Conservation (phyloP, 2,329 filamentous ascomycete species). For the Endocalyx cinctus region DNA sequence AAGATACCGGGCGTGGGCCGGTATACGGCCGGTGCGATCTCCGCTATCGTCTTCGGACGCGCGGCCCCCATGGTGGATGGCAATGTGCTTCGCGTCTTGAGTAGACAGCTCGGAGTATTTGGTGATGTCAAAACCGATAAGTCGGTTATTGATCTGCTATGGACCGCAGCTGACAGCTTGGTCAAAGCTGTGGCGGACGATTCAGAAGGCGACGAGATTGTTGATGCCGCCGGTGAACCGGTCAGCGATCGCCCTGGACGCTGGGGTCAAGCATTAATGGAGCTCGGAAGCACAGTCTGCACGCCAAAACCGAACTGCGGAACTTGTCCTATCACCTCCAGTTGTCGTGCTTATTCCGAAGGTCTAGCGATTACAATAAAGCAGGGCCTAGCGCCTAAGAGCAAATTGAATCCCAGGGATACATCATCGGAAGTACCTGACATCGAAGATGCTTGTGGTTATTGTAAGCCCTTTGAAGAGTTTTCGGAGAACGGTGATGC, state of each 20-base stretch:
- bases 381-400: constrained; percentile 10
- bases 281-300: constrained; percentile 59
- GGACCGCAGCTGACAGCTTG: constrained; percentile 53
- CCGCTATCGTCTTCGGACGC: constrained; percentile 57
- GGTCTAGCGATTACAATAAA: constrained; percentile 30
- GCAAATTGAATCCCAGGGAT: neutral
- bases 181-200: constrained; percentile 47
- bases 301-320: constrained; percentile 54
- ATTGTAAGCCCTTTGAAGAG: constrained; percentile 45
- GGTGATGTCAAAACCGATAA: constrained; percentile 55
- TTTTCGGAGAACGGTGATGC: constrained; percentile 9
- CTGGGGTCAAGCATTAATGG: constrained; percentile 64
- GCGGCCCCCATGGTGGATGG: constrained; percentile 59
- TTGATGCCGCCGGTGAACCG: constrained; percentile 5
- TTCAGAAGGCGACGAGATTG: constrained; percentile 12
- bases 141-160: constrained; percentile 46
- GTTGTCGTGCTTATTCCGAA: constrained; percentile 48
- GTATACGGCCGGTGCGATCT: constrained; percentile 60
- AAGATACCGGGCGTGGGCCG: constrained; percentile 56
- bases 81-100: constrained; percentile 58
- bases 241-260: constrained; percentile 49
- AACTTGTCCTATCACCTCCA: constrained; percentile 44
- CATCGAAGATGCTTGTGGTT: constrained; percentile 46
- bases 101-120: constrained; percentile 53
- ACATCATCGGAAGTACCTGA: constrained; percentile 23